Base-by-base conservation (phyloP, 352 stramenopile genomes). In the Globisporangium barbulae region DNA sequence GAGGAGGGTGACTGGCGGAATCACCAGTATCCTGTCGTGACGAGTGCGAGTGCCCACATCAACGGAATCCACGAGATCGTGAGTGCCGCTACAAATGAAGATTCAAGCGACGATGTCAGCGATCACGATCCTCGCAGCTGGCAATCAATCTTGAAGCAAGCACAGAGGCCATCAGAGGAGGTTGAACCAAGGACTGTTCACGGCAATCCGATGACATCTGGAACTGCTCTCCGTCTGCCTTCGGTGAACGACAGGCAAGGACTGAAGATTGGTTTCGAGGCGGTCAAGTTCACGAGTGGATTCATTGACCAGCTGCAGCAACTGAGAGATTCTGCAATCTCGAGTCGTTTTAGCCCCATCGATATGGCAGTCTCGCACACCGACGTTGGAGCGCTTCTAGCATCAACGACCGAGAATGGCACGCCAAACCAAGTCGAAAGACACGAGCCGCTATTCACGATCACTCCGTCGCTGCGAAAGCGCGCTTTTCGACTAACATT, bases 401-500 rank as follows among this genome's bases (percentile, higher is more conserved):
- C 7, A 64, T 12, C 21, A 28, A 25, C 17, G 19, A 30, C n/a
- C 7, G 30, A 41, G 25, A 12, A 7, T 5, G 33, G 4, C 10
- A 28, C 28, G 13, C 5, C 8, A 7, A 12, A 56, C n/a, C 22
- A 54, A 45, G 8, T 33, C 9, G 31, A 58, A 22, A 33, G 12
- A 17, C 30, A 4, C 9, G 37, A 57, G 7, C 45, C 63, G 13
- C 71, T 75, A 12, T 85, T 85, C 61, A 67, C 70, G 13, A 72
- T 88, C 33, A 75, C 70, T 10, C 83, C 76, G 5, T 84, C 79
- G 17, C 53, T 88, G 10, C 73, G 75, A 28, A 88, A 83, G 52
- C 71, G 66, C 1, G 65, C 76, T 3, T 79, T 69, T 60, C 73
- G 70, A 17, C 70, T 77, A 6, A 72, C 74, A 21, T 86, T 75